Evolutionary conservation across 257 asterid genomes (phyloP).

Genomic region (Solanum virginianum): DNA sequence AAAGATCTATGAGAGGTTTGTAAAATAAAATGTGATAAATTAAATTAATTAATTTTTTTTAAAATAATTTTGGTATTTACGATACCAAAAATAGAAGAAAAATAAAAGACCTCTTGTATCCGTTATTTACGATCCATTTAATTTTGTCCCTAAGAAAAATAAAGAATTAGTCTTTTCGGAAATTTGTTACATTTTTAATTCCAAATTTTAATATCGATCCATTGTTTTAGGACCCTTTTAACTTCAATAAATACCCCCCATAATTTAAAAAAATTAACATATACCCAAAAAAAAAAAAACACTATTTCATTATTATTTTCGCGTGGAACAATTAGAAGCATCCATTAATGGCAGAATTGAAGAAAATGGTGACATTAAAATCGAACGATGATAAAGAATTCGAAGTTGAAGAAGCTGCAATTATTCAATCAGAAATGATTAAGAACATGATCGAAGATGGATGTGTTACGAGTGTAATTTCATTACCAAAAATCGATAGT

Average conservation of each 20-base stretch:
- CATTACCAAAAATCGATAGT: slow-evolving; percentile 1
- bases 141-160: background rate
- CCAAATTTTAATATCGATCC: background rate
- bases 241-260: background rate
- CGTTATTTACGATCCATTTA: background rate
- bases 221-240: background rate
- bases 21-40: too few species aligned
- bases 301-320: background rate
- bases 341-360: background rate
- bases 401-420: background rate
- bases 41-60: too few species aligned
- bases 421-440: background rate
- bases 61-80: too few species aligned
- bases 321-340: rapidly evolving
- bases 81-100: background rate
- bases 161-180: background rate
- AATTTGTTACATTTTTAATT: background rate
- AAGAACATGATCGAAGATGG: slow-evolving; percentile 7
- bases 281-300: background rate
- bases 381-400: slow-evolving; percentile 1
- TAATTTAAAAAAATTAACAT: background rate
- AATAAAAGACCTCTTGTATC: background rate
- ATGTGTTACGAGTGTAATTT: background rate
- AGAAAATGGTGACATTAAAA: background rate
- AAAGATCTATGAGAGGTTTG: too few species aligned